These are phyloP conservation scores for Blumeria hordei DNA, from an alignment of 2,329 filamentous ascomycete species.

Conservation along the genomic window DNA sequence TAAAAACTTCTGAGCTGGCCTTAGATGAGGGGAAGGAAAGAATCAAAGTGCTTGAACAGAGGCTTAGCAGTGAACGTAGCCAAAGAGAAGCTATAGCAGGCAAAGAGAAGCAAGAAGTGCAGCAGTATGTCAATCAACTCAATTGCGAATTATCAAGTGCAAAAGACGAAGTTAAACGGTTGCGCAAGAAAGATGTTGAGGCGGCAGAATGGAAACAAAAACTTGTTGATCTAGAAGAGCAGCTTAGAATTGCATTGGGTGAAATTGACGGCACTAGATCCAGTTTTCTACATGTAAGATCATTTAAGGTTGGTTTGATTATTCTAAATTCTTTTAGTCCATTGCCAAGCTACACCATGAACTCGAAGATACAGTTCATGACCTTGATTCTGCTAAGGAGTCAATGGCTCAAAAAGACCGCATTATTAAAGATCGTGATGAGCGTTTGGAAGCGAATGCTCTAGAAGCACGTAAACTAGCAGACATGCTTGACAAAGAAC, in stretches of 20 bases:
- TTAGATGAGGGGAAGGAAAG: slow-evolving; percentile 71
- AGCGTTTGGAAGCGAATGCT: slow-evolving; percentile 66
- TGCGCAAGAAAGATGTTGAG: slow-evolving; percentile 78
- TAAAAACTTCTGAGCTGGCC: slow-evolving; percentile 55
- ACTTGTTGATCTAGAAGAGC: slow-evolving; percentile 71
- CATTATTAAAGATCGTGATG: slow-evolving; percentile 70
- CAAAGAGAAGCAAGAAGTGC: slow-evolving; percentile 83
- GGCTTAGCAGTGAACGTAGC: slow-evolving; percentile 55
- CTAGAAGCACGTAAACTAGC: slow-evolving; percentile 66
- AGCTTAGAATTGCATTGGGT: slow-evolving; percentile 64
- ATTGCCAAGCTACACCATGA: slow-evolving; percentile 75
- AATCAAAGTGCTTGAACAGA: slow-evolving; percentile 43
- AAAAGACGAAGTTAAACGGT: slow-evolving; percentile 63
- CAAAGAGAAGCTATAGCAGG: slow-evolving; percentile 71
- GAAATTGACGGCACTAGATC: slow-evolving; percentile 71
- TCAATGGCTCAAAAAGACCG: slow-evolving; percentile 76
- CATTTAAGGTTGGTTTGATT: neutral
- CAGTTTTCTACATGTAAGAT: slow-evolving; percentile 50
- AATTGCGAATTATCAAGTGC: slow-evolving; percentile 60
- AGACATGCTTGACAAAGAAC: slow-evolving; percentile 79
- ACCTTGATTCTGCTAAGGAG: slow-evolving; percentile 56
- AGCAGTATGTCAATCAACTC: slow-evolving; percentile 78
- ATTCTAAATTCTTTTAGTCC: slow-evolving; percentile 24
- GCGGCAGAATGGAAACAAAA: slow-evolving; percentile 79
- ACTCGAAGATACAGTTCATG: slow-evolving; percentile 59